Evolutionary conservation across 331 rosid genomes (phyloP).

Genomic region (Arachis monticola): DNA sequence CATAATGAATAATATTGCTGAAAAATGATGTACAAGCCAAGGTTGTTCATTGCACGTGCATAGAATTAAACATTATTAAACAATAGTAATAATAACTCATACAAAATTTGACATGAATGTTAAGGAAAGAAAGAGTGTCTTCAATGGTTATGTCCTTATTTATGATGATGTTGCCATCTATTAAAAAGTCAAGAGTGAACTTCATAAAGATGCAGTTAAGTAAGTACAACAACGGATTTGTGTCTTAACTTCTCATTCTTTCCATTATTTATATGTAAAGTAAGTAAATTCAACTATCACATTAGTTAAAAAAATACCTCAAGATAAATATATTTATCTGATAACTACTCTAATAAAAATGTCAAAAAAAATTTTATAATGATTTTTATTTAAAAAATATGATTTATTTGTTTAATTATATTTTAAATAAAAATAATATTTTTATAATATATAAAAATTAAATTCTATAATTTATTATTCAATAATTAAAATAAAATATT

Average conservation of each 20-base stretch:
- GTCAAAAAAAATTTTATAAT: too few relatives aligned
- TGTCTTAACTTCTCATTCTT: slow-evolving; percentile 15
- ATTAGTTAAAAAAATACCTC: slow-evolving; percentile 21
- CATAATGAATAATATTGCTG: background rate
- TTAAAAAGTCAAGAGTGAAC: background rate
- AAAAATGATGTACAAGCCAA: background rate
- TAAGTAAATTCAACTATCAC: background rate
- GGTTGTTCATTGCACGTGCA: slow-evolving; percentile 17
- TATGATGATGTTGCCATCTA: background rate
- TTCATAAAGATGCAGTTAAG: slow-evolving; percentile 23
- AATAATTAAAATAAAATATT: too few relatives aligned
- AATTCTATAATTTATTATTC: too few relatives aligned
- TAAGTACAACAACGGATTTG: slow-evolving; percentile 44
- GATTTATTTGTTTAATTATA: too few relatives aligned
- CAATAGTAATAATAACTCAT: background rate
- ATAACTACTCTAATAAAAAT: too few relatives aligned
- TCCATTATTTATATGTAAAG: background rate
- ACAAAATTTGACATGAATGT: background rate
- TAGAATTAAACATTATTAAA: background rate
- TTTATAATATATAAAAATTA: too few relatives aligned
- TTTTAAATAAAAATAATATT: too few relatives aligned
- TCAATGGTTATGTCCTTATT: slow-evolving; percentile 3
- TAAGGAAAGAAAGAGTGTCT: slow-evolving; percentile 1
- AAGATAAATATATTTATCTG: background rate
- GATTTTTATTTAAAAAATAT: too few relatives aligned